Percentiles rank a stretch among this genome's conserved stretches.
Conservation (phyloP, 306 rosid genomes). For the Vicia sativa region DNA sequence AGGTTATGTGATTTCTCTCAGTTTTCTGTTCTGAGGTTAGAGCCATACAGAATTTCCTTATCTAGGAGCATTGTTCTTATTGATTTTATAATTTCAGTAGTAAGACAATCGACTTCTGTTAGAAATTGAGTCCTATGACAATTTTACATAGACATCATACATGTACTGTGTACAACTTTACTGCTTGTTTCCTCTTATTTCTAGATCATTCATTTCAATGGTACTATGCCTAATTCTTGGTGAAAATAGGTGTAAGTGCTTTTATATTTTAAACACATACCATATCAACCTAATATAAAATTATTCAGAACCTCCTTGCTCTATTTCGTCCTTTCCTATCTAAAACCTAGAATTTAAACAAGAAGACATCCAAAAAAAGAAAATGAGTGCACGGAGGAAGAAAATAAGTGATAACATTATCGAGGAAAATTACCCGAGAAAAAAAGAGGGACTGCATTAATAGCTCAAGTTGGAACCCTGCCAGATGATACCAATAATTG, state of each 20-base stretch:
- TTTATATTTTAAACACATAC: slow-evolving; percentile 21
- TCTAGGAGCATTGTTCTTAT: background rate
- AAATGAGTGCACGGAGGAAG: background rate
- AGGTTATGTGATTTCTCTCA: background rate
- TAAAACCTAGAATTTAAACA: slow-evolving; percentile 22
- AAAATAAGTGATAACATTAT: slow-evolving; percentile 13
- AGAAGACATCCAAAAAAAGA: slow-evolving; percentile 21
- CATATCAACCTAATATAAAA: slow-evolving; percentile 26
- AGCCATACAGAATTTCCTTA: background rate
- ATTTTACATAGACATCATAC: slow-evolving; percentile 9
- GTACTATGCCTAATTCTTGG: slow-evolving; percentile 1
- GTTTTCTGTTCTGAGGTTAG: background rate
- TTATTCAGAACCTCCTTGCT: slow-evolving; percentile 28
- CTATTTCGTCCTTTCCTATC: slow-evolving; percentile 28
- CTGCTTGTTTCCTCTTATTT: background rate
- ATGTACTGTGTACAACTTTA: background rate
- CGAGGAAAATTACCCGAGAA: slow-evolving; percentile 74
- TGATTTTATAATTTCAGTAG: background rate
- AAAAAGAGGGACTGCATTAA: slow-evolving; percentile 90
- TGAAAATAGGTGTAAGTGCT: slow-evolving; percentile 12
- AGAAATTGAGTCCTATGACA: background rate
- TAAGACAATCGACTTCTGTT: background rate
- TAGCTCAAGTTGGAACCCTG: slow-evolving; percentile 96
- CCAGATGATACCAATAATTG: slow-evolving; percentile 46
- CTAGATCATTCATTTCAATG: background rate